Percentiles rank a stretch among this genome's conserved stretches.
phyloP scores from a whole-genome alignment of 768 basidiomycete genomes.

The Lyophyllum atratum region DNA sequence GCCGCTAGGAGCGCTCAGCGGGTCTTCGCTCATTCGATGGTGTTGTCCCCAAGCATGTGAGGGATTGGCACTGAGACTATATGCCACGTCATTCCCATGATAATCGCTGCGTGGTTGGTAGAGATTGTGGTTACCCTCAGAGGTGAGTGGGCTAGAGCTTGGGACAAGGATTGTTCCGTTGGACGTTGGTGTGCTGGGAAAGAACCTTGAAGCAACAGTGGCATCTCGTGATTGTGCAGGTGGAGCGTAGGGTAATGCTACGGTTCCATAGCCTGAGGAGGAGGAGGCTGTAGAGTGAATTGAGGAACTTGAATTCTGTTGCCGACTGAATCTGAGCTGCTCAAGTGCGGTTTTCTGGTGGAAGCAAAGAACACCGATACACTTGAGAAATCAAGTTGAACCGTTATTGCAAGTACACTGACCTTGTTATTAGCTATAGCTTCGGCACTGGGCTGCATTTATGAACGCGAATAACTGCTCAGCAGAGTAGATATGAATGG shows the following conservation, averaged over 20 bases:
- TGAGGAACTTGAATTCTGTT: conserved; percentile 30
- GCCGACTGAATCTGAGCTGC: conserved; percentile 47
- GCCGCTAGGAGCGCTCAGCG: conserved; percentile 60
- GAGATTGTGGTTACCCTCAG: conserved; percentile 39
- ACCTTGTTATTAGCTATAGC: conserved; percentile 53
- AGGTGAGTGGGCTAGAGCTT: conserved; percentile 65
- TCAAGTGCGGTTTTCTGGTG: conserved; percentile 47
- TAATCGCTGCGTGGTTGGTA: conserved; percentile 42
- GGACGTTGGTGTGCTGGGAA: conserved; percentile 45
- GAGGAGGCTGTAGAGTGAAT: conserved; percentile 28
- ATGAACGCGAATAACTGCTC: conserved; percentile 19
- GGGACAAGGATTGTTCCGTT: conserved; percentile 70
- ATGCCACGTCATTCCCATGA: conserved; percentile 43
- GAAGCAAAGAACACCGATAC: conserved; percentile 6
- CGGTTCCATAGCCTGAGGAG: conserved; percentile 22
- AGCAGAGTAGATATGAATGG: conserved; percentile 13
- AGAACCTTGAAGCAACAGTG: conserved; percentile 66
- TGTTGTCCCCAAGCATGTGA: conserved; percentile 38
- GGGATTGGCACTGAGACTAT: conserved; percentile 38
- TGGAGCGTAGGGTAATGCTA: conserved; percentile 27
- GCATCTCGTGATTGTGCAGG: conserved; percentile 79
- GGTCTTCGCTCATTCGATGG: conserved; percentile 42
- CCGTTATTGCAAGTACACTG: conserved; percentile 25
- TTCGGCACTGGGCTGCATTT: conserved; percentile 52
- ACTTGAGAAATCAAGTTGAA: conserved; percentile 18